These are phyloP conservation scores for Dryas octopetala DNA, from an alignment of 306 rosid species.

Conservation along the genomic window DNA sequence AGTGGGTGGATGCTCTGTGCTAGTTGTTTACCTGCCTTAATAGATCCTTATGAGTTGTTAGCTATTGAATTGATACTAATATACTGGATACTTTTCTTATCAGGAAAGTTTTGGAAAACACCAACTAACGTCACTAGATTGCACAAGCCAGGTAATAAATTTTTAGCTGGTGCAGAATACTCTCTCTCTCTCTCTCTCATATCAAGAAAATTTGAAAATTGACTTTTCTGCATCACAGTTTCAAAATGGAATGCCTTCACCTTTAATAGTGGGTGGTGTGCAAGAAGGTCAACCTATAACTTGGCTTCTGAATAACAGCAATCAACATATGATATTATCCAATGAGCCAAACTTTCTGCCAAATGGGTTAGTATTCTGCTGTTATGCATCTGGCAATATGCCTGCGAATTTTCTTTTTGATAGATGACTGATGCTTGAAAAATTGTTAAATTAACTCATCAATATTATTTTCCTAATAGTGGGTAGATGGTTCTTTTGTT, in stretches of 20 bases:
- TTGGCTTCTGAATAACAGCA: conserved; percentile 58
- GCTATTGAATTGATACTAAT: neutral
- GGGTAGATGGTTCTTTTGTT: too few species aligned
- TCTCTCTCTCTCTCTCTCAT: neutral
- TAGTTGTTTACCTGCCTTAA: neutral
- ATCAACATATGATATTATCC: conserved; percentile 46
- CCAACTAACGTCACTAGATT: conserved; percentile 49
- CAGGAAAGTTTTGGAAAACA: conserved; percentile 65
- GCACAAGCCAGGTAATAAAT: conserved; percentile 50
- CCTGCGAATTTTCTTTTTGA: neutral
- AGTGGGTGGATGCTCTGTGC: conserved; percentile 1
- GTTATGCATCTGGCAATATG: neutral
- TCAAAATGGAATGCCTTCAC: conserved; percentile 55
- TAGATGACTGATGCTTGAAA: neutral
- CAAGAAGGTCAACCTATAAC: conserved; percentile 64
- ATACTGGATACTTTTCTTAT: conserved; percentile 12
- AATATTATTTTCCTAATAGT: neutral
- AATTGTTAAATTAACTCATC: too few species aligned
- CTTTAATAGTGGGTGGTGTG: conserved; percentile 50
- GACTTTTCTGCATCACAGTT: conserved; percentile 39
- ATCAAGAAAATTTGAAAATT: conserved; percentile 8
- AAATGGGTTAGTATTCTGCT: conserved; percentile 48
- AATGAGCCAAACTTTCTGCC: conserved; percentile 48
- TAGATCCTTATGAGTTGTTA: neutral
- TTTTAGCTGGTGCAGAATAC: conserved; percentile 14